Evolutionary conservation across 192 early-diverging fungal genomes (phyloP), one percentile per base, ranked within the genome.

Genomic region (Coemansia sp.): DNA sequence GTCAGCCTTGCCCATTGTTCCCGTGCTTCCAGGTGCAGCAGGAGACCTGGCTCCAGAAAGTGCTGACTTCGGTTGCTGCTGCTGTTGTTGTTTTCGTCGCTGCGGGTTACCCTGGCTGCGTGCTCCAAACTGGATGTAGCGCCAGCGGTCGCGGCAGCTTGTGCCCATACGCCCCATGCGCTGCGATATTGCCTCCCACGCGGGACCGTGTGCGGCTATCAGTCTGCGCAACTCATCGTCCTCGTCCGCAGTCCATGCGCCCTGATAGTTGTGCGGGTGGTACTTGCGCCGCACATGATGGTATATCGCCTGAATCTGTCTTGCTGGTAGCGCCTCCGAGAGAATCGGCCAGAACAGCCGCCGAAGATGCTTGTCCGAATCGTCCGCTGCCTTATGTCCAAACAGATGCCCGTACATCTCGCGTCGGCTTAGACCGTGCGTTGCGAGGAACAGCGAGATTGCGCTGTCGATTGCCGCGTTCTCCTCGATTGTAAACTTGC

Each of bases 131-230:
- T 72, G 78, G 39, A 80, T 72, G 69, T 80, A 75, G 45, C 78
- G 78, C 78, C 78, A 80, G 26, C 69, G 78, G 67, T 80, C 78
- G 63, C 78, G 72, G 66, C 78, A 80, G 78, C 75, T 80, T 5
- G 78, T 75, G 54, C 78, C 78, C 69, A 69, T 80, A 21, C 78
- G 72, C 49, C 78, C 78, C 55, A 80, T 48, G 63, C 72, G 60
- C 60, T 47, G 48, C 60, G 73, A 68, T 40, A 80, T 75, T 41
- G 73, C 68, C 73, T 80, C 78, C 78, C 78, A 80, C 51, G 78
- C 65, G 59, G 64, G 69, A 45, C 78, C 78, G 49, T 80, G 73
- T 37, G 58, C 68, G 0, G 73, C 78, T n/a, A 80, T 73, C 54
- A 80, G 78, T 41, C 55, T 49, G 36, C 59, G 66, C 73, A 80